Evolutionary conservation across 2,329 filamentous ascomycete genomes (phyloP).

Genomic region (Myriosclerotinia curreyana): DNA sequence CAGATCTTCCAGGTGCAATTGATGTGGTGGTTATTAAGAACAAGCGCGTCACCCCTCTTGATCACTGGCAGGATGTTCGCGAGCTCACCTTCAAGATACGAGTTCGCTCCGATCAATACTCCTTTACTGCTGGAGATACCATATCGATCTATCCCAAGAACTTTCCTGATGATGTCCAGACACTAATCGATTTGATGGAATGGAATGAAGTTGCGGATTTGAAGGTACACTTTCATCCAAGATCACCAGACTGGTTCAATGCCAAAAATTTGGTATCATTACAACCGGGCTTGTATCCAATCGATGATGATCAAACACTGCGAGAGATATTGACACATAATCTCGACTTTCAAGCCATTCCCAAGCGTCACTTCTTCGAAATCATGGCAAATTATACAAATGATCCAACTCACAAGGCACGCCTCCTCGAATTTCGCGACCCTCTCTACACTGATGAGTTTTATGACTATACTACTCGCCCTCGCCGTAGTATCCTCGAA

Average conservation of each 20-base stretch:
- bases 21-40: conserved; percentile 55
- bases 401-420: conserved; percentile 71
- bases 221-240: conserved; percentile 54
- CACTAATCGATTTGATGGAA: conserved; percentile 72
- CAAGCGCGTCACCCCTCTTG: conserved; percentile 65
- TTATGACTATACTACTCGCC: conserved; percentile 91
- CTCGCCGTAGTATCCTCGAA: conserved; percentile 86
- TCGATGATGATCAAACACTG: conserved; percentile 48
- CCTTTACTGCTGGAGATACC: conserved; percentile 69
- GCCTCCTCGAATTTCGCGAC: conserved; percentile 78
- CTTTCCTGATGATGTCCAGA: conserved; percentile 74
- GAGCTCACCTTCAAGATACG: conserved; percentile 62
- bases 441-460: conserved; percentile 83
- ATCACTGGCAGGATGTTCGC: conserved; percentile 94
- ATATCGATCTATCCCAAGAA: conserved; percentile 85
- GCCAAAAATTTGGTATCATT: conserved; percentile 38
- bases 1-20: conserved; percentile 29
- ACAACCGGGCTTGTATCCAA: conserved; percentile 39
- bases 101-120: conserved; percentile 33
- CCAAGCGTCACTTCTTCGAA: conserved; percentile 81
- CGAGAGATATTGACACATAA: conserved; percentile 76
- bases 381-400: conserved; percentile 72
- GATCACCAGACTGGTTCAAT: conserved; percentile 22
- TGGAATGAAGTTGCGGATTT: conserved; percentile 74
- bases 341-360: conserved; percentile 86